phyloP scores from a whole-genome alignment of 306 rosid genomes.

The Cicer bijugum region DNA sequence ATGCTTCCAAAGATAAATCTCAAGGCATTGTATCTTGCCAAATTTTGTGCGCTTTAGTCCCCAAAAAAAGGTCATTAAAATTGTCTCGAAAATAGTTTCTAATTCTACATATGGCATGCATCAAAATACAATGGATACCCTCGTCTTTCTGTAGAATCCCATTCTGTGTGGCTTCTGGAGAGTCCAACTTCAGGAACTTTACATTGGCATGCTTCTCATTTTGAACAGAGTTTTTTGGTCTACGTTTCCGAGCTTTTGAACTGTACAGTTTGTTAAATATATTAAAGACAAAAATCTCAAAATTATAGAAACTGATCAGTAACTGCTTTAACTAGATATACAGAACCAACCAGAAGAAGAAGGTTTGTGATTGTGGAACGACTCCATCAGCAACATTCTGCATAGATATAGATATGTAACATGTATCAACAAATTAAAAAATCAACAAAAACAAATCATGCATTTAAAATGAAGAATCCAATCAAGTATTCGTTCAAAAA shows the following conservation, averaged over 20 bases:
- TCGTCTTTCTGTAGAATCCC: slow-evolving; percentile 59
- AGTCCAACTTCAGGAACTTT: slow-evolving; percentile 84
- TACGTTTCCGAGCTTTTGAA: slow-evolving; percentile 64
- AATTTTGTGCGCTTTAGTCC: background rate
- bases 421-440: slow-evolving; percentile 30
- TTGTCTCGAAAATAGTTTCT: slow-evolving; percentile 10
- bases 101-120: slow-evolving; percentile 12
- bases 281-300: slow-evolving; percentile 39
- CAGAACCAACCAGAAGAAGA: slow-evolving; percentile 86
- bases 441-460: slow-evolving; percentile 5
- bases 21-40: background rate
- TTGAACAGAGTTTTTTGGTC: slow-evolving; percentile 51
- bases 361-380: slow-evolving; percentile 72
- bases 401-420: slow-evolving; percentile 41
- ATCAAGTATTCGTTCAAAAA: slow-evolving; percentile 24
- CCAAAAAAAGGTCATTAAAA: background rate
- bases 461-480: slow-evolving; percentile 25
- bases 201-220: slow-evolving; percentile 60
- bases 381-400: slow-evolving; percentile 80
- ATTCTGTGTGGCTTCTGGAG: slow-evolving; percentile 61
- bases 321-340: slow-evolving; percentile 52
- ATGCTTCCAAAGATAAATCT: slow-evolving; percentile 14
- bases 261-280: slow-evolving; percentile 58
- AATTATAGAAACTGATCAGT: slow-evolving; percentile 41
- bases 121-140: slow-evolving; percentile 53